Base-by-base conservation (phyloP, 805 yeast genomes). In the Nakazawaea ishiwadae region DNA sequence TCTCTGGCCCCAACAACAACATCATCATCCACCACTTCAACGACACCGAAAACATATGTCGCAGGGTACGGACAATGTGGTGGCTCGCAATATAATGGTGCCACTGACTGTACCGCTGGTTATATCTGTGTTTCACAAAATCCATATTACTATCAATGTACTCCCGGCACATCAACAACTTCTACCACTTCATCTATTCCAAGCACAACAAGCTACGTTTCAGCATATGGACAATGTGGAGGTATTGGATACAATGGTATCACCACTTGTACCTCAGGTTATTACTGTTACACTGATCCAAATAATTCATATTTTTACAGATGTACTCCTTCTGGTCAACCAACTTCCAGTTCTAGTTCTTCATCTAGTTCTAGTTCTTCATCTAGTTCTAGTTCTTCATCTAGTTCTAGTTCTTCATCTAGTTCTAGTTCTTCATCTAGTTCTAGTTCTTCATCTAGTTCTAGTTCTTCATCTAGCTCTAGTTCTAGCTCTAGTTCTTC, bases 151-250 rank as follows among this genome's bases (percentile, higher is more conserved):
- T 10, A 23, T 10, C 26, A 8, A 7, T 7, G 26, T 23, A 10
- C 26, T 8, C 7, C 26, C 7, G 10, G 26, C n/a, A n/a, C n/a
- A n/a, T n/a, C n/a, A n/a, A n/a, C n/a, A n/a, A n/a, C n/a, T n/a
- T n/a, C n/a, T n/a, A n/a, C n/a, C n/a, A 8, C 26, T 8, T 8
- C 26, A 23, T 7, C 10, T 8, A 7, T 10, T 7, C 7, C 26
- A 23, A 23, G 10, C 10, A 23, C 21, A 9, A n/a, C n/a, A n/a
- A n/a, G n/a, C n/a, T 32, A 10, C 8, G 26, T 20, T 15, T 7
- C 20, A 8, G 26, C 31, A 11, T 35, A 35, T 26, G 38, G 31
- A 15, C 38, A 35, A 35, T 35, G 38, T 35, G 38, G 38, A 7
- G 38, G 38, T 24, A 28, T 14, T 6, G 39, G 39, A n/a, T 36